Evolutionary conservation across 225 moss, liverwort and hornwort species (phyloP).

Genomic region (Physcomitrium patens): DNA sequence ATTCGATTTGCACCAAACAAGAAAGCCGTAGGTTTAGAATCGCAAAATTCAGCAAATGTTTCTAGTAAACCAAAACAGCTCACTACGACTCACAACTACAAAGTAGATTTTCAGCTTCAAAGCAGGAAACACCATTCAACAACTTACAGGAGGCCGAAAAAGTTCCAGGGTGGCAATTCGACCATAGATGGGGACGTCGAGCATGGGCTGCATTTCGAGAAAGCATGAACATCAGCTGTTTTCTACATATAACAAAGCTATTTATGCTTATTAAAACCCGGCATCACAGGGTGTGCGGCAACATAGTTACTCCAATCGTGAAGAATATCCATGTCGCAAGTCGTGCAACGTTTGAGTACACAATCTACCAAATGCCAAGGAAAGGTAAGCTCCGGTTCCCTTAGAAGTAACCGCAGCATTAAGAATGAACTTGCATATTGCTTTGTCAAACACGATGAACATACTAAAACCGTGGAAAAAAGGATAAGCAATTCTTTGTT

Average conservation of each 20-base stretch:
- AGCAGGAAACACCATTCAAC: neutral
- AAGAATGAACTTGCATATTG: neutral
- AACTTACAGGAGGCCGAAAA: slow-evolving; percentile 67
- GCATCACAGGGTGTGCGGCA: neutral
- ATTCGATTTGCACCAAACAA: neutral
- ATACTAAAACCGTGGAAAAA: neutral
- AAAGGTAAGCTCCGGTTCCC: neutral
- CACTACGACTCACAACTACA: neutral
- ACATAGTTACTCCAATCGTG: neutral
- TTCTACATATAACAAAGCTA: neutral
- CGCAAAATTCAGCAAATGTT: neutral
- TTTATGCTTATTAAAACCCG: neutral
- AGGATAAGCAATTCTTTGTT: neutral
- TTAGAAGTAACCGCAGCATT: neutral
- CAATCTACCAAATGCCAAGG: neutral
- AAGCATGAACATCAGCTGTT: neutral
- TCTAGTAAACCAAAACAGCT: neutral
- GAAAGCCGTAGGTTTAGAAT: neutral
- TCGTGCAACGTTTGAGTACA: neutral
- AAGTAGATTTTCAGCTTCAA: neutral
- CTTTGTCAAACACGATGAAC: neutral
- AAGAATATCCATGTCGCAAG: neutral
- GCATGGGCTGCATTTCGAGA: slow-evolving; percentile 61
- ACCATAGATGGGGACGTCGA: slow-evolving; percentile 80
- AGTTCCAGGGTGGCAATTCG: slow-evolving; percentile 76